A percentile compares a stretch with the other conserved stretches of the same genome.
phyloP scores from a whole-genome alignment of 768 basidiomycete species.

The Pholiota microspora region DNA sequence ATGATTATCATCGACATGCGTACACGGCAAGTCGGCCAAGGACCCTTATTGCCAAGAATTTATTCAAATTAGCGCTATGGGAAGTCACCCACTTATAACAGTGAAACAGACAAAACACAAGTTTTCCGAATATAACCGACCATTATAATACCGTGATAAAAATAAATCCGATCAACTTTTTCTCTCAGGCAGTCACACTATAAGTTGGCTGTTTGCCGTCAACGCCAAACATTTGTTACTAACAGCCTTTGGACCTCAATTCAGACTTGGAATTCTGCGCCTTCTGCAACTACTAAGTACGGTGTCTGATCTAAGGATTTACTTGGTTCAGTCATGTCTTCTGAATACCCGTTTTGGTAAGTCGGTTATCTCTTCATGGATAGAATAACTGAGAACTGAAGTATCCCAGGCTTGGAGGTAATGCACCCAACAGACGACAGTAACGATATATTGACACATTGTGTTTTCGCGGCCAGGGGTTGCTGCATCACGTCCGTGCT shows the following conservation, averaged over 20 bases:
- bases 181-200: constrained; percentile 9
- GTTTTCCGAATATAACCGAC: constrained; percentile 11
- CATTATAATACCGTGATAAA: neutral
- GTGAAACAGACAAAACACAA: no score
- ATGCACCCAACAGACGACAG: constrained; percentile 12
- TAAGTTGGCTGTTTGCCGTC: no score
- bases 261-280: neutral
- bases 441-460: constrained; percentile 11
- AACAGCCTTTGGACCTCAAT: no score
- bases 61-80: no score
- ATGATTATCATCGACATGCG: no score
- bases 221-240: no score
- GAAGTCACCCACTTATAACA: no score
- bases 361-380: constrained; percentile 4
- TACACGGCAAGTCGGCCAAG: no score
- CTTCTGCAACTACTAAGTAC: no score
- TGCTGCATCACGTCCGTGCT: constrained; percentile 57
- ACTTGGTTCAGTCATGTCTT: constrained; percentile 39
- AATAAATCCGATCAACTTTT: constrained; percentile 6
- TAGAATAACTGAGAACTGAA: neutral
- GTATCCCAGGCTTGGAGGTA: constrained; percentile 60
- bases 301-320: no score
- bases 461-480: constrained; percentile 38
- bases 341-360: constrained; percentile 50
- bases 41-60: no score